Conservation (phyloP, 2,329 filamentous ascomycete genomes). For the Aureobasidium mangrovei region DNA sequence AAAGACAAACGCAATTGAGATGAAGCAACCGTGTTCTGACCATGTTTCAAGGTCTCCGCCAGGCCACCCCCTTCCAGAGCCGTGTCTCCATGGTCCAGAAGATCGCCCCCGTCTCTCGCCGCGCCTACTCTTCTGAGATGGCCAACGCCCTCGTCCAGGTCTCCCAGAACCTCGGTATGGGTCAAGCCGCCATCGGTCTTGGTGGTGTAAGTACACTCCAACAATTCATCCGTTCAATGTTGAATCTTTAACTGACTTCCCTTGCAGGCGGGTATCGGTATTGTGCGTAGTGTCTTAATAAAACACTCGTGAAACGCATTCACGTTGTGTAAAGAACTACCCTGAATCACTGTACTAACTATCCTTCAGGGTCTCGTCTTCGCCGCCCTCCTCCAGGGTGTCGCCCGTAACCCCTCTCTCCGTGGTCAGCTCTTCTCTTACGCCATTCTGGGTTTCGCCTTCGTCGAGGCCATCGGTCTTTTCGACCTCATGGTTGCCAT, state of each 20-base stretch:
- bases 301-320: no score
- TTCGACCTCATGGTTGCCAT: constrained; percentile 88
- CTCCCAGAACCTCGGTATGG: constrained; percentile 86
- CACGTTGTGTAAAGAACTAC: no score
- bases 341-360: no score
- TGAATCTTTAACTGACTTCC: no score
- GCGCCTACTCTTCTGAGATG: constrained; percentile 81
- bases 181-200: constrained; percentile 82
- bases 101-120: constrained; percentile 45
- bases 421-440: constrained; percentile 93
- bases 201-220: constrained; percentile 36
- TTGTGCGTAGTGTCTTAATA: no score
- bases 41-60: constrained; percentile 21
- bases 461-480: constrained; percentile 86
- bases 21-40: constrained; percentile 17
- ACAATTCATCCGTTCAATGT: no score
- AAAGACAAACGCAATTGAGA: constrained; percentile 12
- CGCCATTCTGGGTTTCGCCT: constrained; percentile 91
- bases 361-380: constrained; percentile 60
- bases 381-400: constrained; percentile 78
- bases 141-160: constrained; percentile 81
- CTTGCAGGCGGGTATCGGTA: no score
- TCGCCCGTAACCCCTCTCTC: constrained; percentile 90
- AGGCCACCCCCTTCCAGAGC: constrained; percentile 54
- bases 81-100: constrained; percentile 52